Evolutionary conservation across 192 early-diverging fungal genomes (phyloP).

Genomic region (Radiomyces spectabilis): DNA sequence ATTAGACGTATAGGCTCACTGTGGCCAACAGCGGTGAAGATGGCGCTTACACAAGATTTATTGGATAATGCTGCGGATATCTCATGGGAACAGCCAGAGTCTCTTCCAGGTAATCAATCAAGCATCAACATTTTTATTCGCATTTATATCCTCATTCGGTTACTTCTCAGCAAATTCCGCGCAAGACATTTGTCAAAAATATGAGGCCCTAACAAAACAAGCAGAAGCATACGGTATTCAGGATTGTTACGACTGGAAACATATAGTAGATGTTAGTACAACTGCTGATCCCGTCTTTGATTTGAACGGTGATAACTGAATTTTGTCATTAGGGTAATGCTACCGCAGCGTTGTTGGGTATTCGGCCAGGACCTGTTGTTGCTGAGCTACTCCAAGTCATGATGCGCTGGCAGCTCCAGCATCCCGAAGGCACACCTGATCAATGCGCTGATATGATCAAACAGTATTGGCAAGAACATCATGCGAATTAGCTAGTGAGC

Average conservation of each 20-base stretch:
- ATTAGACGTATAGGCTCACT: constrained; percentile 49
- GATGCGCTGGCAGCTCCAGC: constrained; percentile 79
- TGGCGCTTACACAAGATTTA: constrained; percentile 41
- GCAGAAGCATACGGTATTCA: constrained; percentile 31
- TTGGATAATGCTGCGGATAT: constrained; percentile 17
- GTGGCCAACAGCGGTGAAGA: constrained; percentile 45
- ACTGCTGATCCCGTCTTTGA: too few species aligned
- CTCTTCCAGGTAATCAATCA: neutral
- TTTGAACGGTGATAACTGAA: too few species aligned
- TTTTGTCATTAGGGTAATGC: constrained; percentile 67
- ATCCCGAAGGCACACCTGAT: constrained; percentile 53
- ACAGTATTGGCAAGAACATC: constrained; percentile 14
- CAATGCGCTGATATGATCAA: constrained; percentile 53
- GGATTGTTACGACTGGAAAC: constrained; percentile 39
- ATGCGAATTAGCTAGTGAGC: too few species aligned
- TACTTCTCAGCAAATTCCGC: neutral
- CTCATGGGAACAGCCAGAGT: neutral
- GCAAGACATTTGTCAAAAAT: constrained; percentile 12
- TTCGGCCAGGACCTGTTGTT: constrained; percentile 68
- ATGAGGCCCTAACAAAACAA: constrained; percentile 22
- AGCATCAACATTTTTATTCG: neutral
- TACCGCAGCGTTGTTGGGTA: constrained; percentile 47
- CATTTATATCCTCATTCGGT: neutral
- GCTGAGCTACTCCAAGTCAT: constrained; percentile 53
- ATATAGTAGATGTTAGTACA: constrained; percentile 39